These are phyloP conservation scores for Coemansia sp. DNA, from an alignment of 192 early-diverging fungal genomes.

Conservation along the genomic window DNA sequence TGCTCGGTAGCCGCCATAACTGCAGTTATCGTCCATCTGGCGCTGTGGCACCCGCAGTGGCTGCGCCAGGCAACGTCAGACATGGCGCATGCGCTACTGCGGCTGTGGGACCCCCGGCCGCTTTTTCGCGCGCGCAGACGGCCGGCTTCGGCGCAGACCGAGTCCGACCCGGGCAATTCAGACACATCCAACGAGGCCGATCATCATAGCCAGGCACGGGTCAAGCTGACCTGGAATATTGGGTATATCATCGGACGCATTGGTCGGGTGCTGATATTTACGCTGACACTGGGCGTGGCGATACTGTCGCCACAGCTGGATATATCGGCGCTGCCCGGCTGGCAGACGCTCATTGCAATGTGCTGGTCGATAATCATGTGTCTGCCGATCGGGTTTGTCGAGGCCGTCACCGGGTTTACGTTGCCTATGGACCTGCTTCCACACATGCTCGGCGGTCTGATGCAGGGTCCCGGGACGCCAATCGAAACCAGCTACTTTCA, in stretches of 20 bases:
- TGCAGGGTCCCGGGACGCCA: slow-evolving; percentile 39
- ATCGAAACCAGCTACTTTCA: slow-evolving; percentile 50
- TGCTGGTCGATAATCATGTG: slow-evolving; percentile 31
- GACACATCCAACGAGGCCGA: not conserved
- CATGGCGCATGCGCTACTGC: slow-evolving; percentile 17
- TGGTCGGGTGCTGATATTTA: slow-evolving; percentile 30
- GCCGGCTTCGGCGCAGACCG: not conserved
- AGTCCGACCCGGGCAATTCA: not conserved
- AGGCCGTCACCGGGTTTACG: slow-evolving; percentile 41
- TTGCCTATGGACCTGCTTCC: slow-evolving; percentile 44
- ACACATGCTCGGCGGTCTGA: slow-evolving; percentile 40
- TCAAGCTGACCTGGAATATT: slow-evolving; percentile 11
- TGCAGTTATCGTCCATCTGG: slow-evolving; percentile 34
- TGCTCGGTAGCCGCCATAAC: slow-evolving; percentile 41
- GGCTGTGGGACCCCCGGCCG: slow-evolving; percentile 37
- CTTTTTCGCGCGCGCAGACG: slow-evolving; percentile 5
- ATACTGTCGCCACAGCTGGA: slow-evolving; percentile 37
- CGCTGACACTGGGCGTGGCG: slow-evolving; percentile 25
- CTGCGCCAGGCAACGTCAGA: slow-evolving; percentile 14
- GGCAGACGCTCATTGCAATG: slow-evolving; percentile 37
- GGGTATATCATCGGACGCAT: slow-evolving; percentile 16
- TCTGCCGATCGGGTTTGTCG: slow-evolving; percentile 44
- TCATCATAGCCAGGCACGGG: not conserved
- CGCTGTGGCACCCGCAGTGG: slow-evolving; percentile 43
- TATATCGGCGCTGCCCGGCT: slow-evolving; percentile 36